A percentile compares a stretch with the other conserved stretches of the same genome.
Evolutionary conservation across 345 rosid species (phyloP).

Genomic region (Eucalyptus grandis): DNA sequence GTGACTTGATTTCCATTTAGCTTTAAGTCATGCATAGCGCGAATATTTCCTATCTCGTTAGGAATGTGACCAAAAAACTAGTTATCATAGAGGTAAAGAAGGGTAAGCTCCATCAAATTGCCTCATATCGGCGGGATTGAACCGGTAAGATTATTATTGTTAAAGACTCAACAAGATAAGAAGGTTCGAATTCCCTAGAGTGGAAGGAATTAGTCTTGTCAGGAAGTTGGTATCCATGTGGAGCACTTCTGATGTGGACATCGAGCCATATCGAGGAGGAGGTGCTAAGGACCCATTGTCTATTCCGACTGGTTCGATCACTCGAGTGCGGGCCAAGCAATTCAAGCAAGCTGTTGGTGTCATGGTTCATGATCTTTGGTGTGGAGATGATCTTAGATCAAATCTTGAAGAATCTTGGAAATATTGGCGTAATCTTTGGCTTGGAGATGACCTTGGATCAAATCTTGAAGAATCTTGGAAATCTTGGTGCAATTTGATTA

Average conservation of each 20-base stretch:
- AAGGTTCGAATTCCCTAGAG: background rate
- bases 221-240: background rate
- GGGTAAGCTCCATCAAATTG: background rate
- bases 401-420: too few relatives aligned
- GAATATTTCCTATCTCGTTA: slow-evolving; percentile 7
- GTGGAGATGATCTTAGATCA: too few relatives aligned
- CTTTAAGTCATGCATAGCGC: background rate
- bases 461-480: too few relatives aligned
- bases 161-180: background rate
- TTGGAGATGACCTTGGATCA: too few relatives aligned
- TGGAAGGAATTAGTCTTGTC: slow-evolving; percentile 4
- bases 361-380: too few relatives aligned
- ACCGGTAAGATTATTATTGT: background rate
- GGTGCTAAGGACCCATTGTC: too few relatives aligned
- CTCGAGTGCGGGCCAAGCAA: too few relatives aligned
- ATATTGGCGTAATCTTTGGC: too few relatives aligned
- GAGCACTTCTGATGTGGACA: background rate
- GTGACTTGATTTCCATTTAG: background rate
- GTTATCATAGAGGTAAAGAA: background rate
- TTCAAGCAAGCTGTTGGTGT: too few relatives aligned
- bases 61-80: background rate
- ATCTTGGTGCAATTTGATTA: too few relatives aligned
- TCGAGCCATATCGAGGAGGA: too few relatives aligned
- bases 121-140: background rate
- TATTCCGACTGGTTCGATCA: too few relatives aligned